These are phyloP conservation scores for Delitschia confertaspora DNA, from an alignment of 495 filamentous ascomycete species.

Conservation along the genomic window DNA sequence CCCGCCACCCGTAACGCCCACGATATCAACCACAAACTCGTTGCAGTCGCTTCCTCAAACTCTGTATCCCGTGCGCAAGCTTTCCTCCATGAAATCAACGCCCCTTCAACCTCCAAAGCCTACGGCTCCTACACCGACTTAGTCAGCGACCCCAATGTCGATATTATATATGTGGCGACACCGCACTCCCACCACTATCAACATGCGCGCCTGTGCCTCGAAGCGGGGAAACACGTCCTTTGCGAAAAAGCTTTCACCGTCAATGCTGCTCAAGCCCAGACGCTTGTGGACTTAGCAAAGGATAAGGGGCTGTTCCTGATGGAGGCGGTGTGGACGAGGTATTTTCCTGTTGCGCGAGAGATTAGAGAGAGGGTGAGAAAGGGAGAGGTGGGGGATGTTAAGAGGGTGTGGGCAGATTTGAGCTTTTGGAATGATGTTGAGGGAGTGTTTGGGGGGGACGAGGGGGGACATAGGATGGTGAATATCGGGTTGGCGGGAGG, in stretches of 20 bases:
- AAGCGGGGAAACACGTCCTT: constrained; percentile 79
- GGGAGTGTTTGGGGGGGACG: constrained; percentile 45
- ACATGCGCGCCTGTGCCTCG: constrained; percentile 71
- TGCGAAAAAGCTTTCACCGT: constrained; percentile 93
- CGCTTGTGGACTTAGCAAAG: constrained; percentile 59
- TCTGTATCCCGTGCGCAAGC: constrained; percentile 56
- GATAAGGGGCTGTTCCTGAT: constrained; percentile 85
- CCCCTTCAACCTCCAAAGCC: constrained; percentile 56
- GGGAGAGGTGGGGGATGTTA: constrained; percentile 66
- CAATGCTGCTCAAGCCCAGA: constrained; percentile 70
- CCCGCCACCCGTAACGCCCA: constrained; percentile 60
- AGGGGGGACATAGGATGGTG: constrained; percentile 62
- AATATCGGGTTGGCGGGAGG: constrained; percentile 82
- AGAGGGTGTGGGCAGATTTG: constrained; percentile 66
- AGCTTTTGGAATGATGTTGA: constrained; percentile 47
- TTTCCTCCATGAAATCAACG: constrained; percentile 61
- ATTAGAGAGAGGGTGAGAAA: constrained; percentile 59
- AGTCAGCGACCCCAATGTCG: constrained; percentile 65
- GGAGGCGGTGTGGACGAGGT: constrained; percentile 95
- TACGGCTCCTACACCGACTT: constrained; percentile 78
- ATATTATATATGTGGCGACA: constrained; percentile 88
- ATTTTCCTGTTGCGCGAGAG: constrained; percentile 74
- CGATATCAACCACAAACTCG: constrained; percentile 70
- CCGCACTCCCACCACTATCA: constrained; percentile 95
- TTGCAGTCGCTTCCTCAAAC: constrained; percentile 74